Conservation (phyloP, 2,329 filamentous ascomycete species). For the Fusarium sp. region DNA sequence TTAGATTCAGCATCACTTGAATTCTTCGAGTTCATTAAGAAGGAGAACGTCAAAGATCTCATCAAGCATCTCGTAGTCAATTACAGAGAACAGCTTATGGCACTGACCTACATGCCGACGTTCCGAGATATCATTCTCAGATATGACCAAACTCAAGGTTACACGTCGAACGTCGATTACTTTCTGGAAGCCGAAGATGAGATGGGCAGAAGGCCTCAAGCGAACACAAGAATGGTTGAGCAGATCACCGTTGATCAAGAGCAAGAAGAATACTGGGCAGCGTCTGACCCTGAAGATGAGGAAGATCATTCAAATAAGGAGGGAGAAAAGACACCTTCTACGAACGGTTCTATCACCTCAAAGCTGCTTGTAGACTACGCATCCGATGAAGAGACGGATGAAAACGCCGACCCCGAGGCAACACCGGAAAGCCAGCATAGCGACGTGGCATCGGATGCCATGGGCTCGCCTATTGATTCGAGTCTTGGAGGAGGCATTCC, state of each 20-base stretch:
- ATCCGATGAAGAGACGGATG: constrained; percentile 83
- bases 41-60: constrained; percentile 83
- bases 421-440: constrained; percentile 44
- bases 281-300: constrained; percentile 87
- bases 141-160: constrained; percentile 84
- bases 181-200: constrained; percentile 79
- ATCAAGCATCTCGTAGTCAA: constrained; percentile 87
- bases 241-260: constrained; percentile 80
- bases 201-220: constrained; percentile 58
- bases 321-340: constrained; percentile 53
- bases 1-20: constrained; percentile 94
- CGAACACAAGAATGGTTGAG: constrained; percentile 74
- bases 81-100: constrained; percentile 81
- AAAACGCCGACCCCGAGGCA: constrained; percentile 68
- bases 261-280: constrained; percentile 95
- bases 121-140: constrained; percentile 81
- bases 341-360: constrained; percentile 73
- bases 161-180: constrained; percentile 75
- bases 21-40: constrained; percentile 90
- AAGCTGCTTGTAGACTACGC: constrained; percentile 91
- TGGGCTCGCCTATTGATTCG: constrained; percentile 49
- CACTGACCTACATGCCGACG: constrained; percentile 85
- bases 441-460: constrained; percentile 53
- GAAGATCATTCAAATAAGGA: constrained; percentile 59
- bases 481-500: constrained; percentile 56